Base-by-base conservation (phyloP, 257 asterid species). In the Dorcoceras hygrometricum region DNA sequence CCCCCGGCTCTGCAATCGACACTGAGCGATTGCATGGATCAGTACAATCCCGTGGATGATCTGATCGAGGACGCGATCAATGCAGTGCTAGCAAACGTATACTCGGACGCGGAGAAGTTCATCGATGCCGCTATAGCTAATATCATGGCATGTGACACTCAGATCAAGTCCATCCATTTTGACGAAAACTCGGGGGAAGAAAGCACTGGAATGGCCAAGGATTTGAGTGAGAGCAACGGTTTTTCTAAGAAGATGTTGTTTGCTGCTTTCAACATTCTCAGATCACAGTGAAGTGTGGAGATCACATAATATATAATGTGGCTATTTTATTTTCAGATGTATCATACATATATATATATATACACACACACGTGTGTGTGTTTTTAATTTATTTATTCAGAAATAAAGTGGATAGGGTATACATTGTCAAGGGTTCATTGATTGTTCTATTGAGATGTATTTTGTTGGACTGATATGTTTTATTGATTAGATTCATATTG, bases 1-100 rank as follows among this genome's bases (percentile, higher is more conserved):
- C 19, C 69, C 0, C 84, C 89, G 0, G 12, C 67, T 70, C 75
- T 83, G 2, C 84, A 80, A 36, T 64, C 80, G 2, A 82, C 89
- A 0, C n/a, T 89, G n/a, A 11, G 32, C 19, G 86, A 87, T 0
- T 87, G 96, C 80, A 11, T 50, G 34, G 88, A 77, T 0, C 87
- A 80, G 19, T 87, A 83, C 76, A 56, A 39, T 8, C 73, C 88
- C 0, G 75, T 86, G 1, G 89, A 76, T 2, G 96, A 87, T 28
- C 32, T 89, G 60, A 74, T 89, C 11, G 95, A 87, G 68, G 86
- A 82, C 34, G 77, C 88, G 0, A 71, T 70, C 6, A 61, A 64
- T 5, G 74, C 85, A 0, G 20, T 87, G 16, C 59, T 63, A 0
- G 68, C 77, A 0, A 71, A 69, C 0, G 9, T 34, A 0, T 78